phyloP scores from a whole-genome alignment of 371 early-diverging fungal genomes.

The Mucor piriformis region DNA sequence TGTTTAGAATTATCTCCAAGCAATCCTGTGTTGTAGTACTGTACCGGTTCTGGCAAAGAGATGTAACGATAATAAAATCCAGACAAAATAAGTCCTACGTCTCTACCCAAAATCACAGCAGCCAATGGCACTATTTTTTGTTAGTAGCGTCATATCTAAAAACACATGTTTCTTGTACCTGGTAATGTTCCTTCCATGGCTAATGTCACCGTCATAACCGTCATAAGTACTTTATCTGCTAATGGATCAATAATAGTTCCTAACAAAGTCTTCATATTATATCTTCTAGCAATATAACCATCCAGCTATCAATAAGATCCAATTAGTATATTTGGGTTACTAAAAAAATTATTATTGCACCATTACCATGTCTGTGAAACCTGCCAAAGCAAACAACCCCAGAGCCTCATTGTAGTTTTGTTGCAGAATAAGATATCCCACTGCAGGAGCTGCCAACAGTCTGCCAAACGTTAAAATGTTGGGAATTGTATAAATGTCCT shows the following conservation, averaged over 20 bases:
- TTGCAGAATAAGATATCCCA: slow-evolving; percentile 85
- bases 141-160: background rate
- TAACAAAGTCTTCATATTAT: slow-evolving; percentile 81
- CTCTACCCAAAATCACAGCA: slow-evolving; percentile 85
- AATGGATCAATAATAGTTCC: slow-evolving; percentile 95
- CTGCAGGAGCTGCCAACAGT: slow-evolving; percentile 76
- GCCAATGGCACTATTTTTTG: slow-evolving; percentile 69
- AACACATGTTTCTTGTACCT: slow-evolving; percentile 42
- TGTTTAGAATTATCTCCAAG: too few species aligned
- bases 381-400: slow-evolving; percentile 75
- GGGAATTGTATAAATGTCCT: slow-evolving; percentile 89
- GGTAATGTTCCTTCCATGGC: slow-evolving; percentile 79
- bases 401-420: slow-evolving; percentile 73
- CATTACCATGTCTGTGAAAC: slow-evolving; percentile 83
- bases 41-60: slow-evolving; percentile 84
- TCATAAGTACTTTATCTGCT: slow-evolving; percentile 97
- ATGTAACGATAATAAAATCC: slow-evolving; percentile 88
- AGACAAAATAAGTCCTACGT: slow-evolving; percentile 76
- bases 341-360: background rate
- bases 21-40: too few species aligned
- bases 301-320: slow-evolving; percentile 61
- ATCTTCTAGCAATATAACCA: slow-evolving; percentile 91
- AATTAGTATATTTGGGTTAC: background rate
- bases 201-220: slow-evolving; percentile 83
- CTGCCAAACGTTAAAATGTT: slow-evolving; percentile 85